Evolutionary conservation across 129 eudicot species (phyloP).

Genomic region (Solidago caesia): DNA sequence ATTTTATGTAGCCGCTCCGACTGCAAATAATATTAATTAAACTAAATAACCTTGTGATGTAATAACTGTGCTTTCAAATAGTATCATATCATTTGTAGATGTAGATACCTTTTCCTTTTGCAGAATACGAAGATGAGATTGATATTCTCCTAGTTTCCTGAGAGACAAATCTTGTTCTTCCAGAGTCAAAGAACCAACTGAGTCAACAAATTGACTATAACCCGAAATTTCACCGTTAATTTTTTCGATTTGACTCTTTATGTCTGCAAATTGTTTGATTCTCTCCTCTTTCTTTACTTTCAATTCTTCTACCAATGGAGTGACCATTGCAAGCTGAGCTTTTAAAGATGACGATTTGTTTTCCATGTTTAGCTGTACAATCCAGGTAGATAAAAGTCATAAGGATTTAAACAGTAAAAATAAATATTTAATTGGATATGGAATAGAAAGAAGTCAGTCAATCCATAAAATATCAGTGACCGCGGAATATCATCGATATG

Average conservation of each 20-base stretch:
- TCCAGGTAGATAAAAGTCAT: constrained; percentile 13
- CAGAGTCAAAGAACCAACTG: constrained; percentile 41
- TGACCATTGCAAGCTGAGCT: constrained; percentile 66
- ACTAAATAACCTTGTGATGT: neutral
- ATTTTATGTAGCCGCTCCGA: constrained; percentile 75
- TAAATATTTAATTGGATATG: neutral
- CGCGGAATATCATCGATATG: neutral
- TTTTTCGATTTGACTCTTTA: constrained; percentile 70
- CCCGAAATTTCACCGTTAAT: constrained; percentile 68
- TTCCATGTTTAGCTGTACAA: constrained; percentile 51
- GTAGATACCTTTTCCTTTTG: constrained; percentile 79
- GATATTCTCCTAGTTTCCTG: constrained; percentile 73
- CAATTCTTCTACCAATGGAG: constrained; percentile 69
- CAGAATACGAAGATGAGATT: constrained; percentile 57
- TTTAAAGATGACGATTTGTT: constrained; percentile 61
- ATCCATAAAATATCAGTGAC: neutral
- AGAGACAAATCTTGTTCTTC: constrained; percentile 77
- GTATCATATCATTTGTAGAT: neutral
- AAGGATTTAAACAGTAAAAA: neutral
- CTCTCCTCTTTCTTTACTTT: constrained; percentile 66
- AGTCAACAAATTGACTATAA: constrained; percentile 43
- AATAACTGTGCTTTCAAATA: neutral
- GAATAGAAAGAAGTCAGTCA: constrained; percentile 1
- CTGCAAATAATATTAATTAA: constrained; percentile 39
- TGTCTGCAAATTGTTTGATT: constrained; percentile 65